Evolutionary conservation across 2,329 filamentous ascomycete species (phyloP).

Genomic region (Tolypocladium guangdongense): DNA sequence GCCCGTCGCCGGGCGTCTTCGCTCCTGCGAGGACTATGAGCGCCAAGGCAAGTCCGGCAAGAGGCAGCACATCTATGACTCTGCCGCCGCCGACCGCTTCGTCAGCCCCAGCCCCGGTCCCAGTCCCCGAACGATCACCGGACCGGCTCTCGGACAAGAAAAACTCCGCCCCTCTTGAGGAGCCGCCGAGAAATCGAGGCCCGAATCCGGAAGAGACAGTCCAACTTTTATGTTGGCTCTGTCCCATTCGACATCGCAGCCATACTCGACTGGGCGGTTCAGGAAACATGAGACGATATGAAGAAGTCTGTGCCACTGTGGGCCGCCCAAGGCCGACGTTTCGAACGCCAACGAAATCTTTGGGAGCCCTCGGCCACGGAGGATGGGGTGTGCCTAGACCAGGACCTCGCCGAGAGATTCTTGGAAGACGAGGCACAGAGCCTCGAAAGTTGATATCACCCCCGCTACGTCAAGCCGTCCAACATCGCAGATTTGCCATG

Average conservation of each 20-base stretch:
- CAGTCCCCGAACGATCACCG: neutral
- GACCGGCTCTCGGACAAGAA: neutral
- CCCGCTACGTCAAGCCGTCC: neutral
- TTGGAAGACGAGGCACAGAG: neutral
- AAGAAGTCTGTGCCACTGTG: constrained; percentile 44
- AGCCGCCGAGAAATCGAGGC: constrained; percentile 32
- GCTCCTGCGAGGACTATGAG: neutral
- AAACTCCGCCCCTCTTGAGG: neutral
- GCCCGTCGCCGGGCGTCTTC: neutral
- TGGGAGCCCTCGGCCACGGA: constrained; percentile 13
- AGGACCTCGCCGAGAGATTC: neutral
- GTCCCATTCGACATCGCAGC: constrained; percentile 28
- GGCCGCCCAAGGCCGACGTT: constrained; percentile 46
- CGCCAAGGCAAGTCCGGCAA: neutral
- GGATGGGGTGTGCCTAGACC: neutral
- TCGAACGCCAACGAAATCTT: constrained; percentile 27
- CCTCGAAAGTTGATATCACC: neutral
- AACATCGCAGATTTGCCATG: neutral
- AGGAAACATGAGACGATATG: constrained; percentile 42
- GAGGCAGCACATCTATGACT: neutral
- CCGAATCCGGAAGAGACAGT: constrained; percentile 29
- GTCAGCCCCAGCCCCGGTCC: neutral
- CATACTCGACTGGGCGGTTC: constrained; percentile 48
- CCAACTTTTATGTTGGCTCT: constrained; percentile 23
- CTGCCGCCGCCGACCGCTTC: neutral